phyloP scores from a whole-genome alignment of 2,329 filamentous ascomycete genomes.

The Ophiostoma ips region DNA sequence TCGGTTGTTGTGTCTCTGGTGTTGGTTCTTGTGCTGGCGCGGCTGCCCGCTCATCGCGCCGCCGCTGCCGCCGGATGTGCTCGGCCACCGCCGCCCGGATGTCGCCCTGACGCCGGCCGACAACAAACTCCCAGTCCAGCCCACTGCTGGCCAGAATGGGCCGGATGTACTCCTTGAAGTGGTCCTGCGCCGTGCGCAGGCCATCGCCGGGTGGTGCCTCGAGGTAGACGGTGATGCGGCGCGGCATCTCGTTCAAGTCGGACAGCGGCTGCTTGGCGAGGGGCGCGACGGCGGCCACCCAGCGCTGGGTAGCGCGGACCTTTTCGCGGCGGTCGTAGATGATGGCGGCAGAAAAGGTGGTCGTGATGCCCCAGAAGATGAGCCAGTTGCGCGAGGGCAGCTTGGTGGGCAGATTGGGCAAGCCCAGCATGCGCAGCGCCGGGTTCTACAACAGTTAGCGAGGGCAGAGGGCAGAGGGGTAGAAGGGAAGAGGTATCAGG shows the following conservation, averaged over 20 bases:
- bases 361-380: constrained; percentile 76
- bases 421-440: constrained; percentile 64
- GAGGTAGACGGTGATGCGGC: constrained; percentile 75
- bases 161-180: constrained; percentile 93
- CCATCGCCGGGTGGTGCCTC: constrained; percentile 78
- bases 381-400: constrained; percentile 95
- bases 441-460: constrained; percentile 30
- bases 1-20: not conserved
- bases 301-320: constrained; percentile 70
- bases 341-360: constrained; percentile 64
- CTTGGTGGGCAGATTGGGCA: constrained; percentile 69
- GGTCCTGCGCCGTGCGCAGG: constrained; percentile 71
- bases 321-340: constrained; percentile 91
- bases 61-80: constrained; percentile 60
- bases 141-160: constrained; percentile 80
- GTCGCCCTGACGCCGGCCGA: constrained; percentile 86
- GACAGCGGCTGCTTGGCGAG: constrained; percentile 65
- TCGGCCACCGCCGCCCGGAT: constrained; percentile 77
- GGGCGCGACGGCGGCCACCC: constrained; percentile 73
- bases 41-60: constrained; percentile 30
- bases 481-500: too few relatives aligned
- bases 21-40: not conserved
- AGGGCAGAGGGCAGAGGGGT: too few relatives aligned
- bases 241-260: constrained; percentile 54
- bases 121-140: constrained; percentile 90